Conservation (phyloP, 2,329 filamentous ascomycete species). For the Gremmenia infestans region DNA sequence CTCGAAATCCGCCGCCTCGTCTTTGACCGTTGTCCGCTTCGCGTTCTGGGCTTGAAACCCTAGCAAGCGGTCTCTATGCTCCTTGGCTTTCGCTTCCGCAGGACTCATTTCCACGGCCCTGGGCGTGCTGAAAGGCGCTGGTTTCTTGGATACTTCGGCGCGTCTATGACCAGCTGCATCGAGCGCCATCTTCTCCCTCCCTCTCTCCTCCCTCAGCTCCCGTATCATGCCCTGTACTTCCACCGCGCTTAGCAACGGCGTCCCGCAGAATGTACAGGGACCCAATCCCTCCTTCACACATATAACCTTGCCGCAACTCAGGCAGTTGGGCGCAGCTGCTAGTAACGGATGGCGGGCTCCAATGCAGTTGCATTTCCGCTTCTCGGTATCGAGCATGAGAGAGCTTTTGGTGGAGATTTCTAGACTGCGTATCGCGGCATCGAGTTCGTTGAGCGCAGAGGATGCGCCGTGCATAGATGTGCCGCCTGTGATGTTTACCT, state of each 20-base stretch:
- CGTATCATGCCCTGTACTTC: conserved; percentile 84
- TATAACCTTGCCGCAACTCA: conserved; percentile 89
- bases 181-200: conserved; percentile 76
- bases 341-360: conserved; percentile 83
- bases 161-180: conserved; percentile 68
- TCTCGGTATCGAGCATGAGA: conserved; percentile 50
- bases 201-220: conserved; percentile 78
- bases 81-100: conserved; percentile 47
- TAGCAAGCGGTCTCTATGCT: conserved; percentile 62
- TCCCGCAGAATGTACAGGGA: conserved; percentile 86
- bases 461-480: conserved; percentile 78
- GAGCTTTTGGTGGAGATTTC: conserved; percentile 90
- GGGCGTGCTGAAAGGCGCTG: conserved; percentile 54
- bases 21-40: conserved; percentile 61
- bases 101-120: conserved; percentile 28
- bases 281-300: conserved; percentile 92
- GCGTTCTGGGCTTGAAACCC: conserved; percentile 67
- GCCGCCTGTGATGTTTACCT: conserved; percentile 70
- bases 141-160: conserved; percentile 58
- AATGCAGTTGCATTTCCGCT: conserved; percentile 79
- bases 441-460: conserved; percentile 63
- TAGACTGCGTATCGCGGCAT: conserved; percentile 79
- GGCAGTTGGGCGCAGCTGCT: conserved; percentile 86
- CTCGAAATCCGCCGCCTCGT: conserved; percentile 65
- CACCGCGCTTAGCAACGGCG: conserved; percentile 61